Conservation (phyloP, 768 basidiomycete genomes). For the Kwoniella dejecticola region DNA sequence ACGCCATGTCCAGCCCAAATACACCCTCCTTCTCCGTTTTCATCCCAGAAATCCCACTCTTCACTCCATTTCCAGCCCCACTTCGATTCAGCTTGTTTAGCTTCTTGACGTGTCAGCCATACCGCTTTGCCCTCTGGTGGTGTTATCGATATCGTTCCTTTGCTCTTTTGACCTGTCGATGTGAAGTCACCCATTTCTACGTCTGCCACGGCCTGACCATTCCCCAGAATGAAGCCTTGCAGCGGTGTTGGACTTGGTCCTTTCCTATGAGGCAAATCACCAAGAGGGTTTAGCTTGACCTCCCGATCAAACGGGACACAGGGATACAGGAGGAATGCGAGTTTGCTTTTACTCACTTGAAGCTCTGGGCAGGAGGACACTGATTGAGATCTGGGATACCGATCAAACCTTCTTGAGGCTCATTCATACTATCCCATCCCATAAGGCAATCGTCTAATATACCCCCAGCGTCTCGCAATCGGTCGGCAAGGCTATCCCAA, state of each 20-base stretch:
- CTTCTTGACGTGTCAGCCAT: conserved; percentile 67
- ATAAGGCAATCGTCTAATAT: conserved; percentile 84
- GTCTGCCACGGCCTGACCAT: conserved; percentile 73
- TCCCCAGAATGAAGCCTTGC: conserved; percentile 80
- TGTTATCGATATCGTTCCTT: conserved; percentile 77
- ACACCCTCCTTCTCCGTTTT: conserved; percentile 69
- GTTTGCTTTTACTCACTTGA: conserved; percentile 35
- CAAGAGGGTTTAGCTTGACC: too few species aligned
- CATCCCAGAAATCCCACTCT: conserved; percentile 53
- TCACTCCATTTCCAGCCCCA: conserved; percentile 83
- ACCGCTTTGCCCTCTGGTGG: conserved; percentile 71
- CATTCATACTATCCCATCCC: conserved; percentile 96
- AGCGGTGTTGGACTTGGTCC: conserved; percentile 83
- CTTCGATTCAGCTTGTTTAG: conserved; percentile 56
- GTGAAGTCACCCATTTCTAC: conserved; percentile 83
- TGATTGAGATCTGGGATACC: conserved; percentile 68
- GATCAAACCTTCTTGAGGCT: conserved; percentile 83
- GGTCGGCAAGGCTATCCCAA: conserved; percentile 67
- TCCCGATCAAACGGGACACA: too few species aligned
- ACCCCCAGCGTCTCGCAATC: conserved; percentile 70
- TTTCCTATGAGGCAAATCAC: conserved; percentile 63
- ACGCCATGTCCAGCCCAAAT: conserved; percentile 51
- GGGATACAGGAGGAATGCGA: neutral
- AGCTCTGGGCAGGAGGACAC: conserved; percentile 68
- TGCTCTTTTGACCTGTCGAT: conserved; percentile 70